phyloP scores from a whole-genome alignment of 2,329 filamentous ascomycete species.

The Achaetomium macrosporum region DNA sequence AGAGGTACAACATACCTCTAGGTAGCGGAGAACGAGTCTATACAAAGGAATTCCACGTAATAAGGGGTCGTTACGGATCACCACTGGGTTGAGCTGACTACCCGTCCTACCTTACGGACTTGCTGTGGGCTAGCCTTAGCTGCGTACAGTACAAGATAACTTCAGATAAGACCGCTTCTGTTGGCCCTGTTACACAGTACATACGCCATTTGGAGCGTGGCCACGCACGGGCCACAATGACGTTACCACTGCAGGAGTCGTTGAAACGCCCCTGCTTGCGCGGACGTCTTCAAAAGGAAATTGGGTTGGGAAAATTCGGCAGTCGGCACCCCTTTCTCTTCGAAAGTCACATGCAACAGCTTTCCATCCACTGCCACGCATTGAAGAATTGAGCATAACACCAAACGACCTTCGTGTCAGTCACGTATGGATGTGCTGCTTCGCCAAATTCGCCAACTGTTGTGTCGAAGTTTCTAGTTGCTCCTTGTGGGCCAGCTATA shows the following conservation, averaged over 20 bases:
- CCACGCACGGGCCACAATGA: constrained; percentile 4
- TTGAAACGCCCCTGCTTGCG: neutral
- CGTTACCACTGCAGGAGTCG: constrained; percentile 8
- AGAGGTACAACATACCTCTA: too few species aligned
- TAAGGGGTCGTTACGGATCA: too few species aligned
- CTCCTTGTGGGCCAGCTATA: neutral
- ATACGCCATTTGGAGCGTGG: neutral
- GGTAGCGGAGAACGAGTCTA: too few species aligned
- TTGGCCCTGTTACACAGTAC: too few species aligned
- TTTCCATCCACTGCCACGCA: neutral
- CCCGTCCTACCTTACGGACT: too few species aligned
- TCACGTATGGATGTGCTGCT: neutral
- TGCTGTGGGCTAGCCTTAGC: too few species aligned
- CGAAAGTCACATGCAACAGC: neutral
- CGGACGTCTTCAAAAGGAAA: constrained; percentile 8
- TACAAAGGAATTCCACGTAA: too few species aligned
- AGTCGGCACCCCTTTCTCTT: constrained; percentile 3
- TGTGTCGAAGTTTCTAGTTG: constrained; percentile 8
- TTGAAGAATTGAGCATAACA: neutral
- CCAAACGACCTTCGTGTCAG: neutral
- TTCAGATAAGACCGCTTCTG: too few species aligned
- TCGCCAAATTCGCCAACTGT: neutral
- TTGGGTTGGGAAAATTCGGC: constrained; percentile 7
- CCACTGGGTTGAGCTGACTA: too few species aligned
- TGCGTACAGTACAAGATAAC: too few species aligned